Conservation (phyloP, 2,329 filamentous ascomycete species). For the Tricladium varicosporioides region DNA sequence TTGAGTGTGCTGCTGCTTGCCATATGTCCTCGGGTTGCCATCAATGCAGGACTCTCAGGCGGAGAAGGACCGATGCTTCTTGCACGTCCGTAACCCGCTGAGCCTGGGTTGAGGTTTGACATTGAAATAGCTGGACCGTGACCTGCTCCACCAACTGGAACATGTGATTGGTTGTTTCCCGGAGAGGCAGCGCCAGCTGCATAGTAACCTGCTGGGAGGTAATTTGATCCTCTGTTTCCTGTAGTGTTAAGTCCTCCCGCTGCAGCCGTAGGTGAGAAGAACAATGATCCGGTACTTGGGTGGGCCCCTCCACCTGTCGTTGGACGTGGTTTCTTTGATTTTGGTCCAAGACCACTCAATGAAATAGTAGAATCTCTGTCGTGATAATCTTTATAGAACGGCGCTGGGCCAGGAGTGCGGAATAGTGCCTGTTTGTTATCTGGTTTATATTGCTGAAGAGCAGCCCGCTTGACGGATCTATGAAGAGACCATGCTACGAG, state of each 20-base stretch:
- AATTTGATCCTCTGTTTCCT: slow-evolving; percentile 69
- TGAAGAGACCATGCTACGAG: slow-evolving; percentile 89
- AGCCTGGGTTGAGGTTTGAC: slow-evolving; percentile 52
- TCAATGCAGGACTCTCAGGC: slow-evolving; percentile 61
- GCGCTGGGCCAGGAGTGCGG: slow-evolving; percentile 45
- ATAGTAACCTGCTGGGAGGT: slow-evolving; percentile 90
- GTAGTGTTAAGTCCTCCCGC: slow-evolving; percentile 50
- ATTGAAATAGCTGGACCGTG: slow-evolving; percentile 50
- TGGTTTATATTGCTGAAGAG: slow-evolving; percentile 67
- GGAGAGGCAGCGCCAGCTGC: slow-evolving; percentile 54
- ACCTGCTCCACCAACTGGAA: slow-evolving; percentile 34
- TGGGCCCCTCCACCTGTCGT: slow-evolving; percentile 33
- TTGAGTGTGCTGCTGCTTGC: slow-evolving; percentile 64
- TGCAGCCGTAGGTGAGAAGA: slow-evolving; percentile 80
- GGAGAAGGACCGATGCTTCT: slow-evolving; percentile 46
- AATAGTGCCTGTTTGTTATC: slow-evolving; percentile 66
- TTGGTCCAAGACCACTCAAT: slow-evolving; percentile 24
- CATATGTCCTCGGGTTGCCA: slow-evolving; percentile 25
- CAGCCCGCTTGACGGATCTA: slow-evolving; percentile 82
- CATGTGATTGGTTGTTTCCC: slow-evolving; percentile 34
- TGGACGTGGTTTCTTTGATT: slow-evolving; percentile 32
- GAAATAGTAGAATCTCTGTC: slow-evolving; percentile 45
- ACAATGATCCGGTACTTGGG: slow-evolving; percentile 49
- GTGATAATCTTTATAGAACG: slow-evolving; percentile 61
- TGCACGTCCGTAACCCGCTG: slow-evolving; percentile 49